Evolutionary conservation across 2,329 filamentous ascomycete genomes (phyloP), one percentile per base, ranked within the genome.

Genomic region (Cytospora piceicola): DNA sequence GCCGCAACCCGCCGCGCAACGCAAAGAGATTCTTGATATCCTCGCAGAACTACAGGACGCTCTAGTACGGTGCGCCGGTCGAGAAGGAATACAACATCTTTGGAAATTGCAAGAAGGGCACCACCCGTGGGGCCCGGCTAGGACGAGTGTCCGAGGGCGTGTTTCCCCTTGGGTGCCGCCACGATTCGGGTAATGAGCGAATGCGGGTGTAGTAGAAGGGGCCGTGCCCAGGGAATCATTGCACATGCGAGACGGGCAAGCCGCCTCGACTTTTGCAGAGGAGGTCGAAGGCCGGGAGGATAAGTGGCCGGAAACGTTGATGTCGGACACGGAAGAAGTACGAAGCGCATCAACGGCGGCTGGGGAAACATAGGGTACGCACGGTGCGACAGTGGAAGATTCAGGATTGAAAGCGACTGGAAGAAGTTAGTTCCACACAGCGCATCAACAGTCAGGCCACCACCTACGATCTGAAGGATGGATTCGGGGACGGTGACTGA

Each of bases 21-120:
- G 72, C 82, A 61, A 63, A 63, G 56, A 81, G 82, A 70, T 91
- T 88, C 83, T 77, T 93, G 64, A 85, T 92, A 70, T 83, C 88
- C 73, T 91, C 87, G 68, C 90, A 93, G 77, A 92, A 89, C 73
- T 92, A 91, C 72, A 83, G 90, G 64, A 78, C 83, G 32, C 72
- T 86, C 65, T 86, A 72, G 77, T 54, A 58, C 24, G 20, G 42
- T 32, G 20, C 4, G 17, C 24, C 39, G 58, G 17, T 49, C 32
- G 24, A 17, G n/a, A 32, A 57, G 20, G 42, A 22, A n/a, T 6
- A 49, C 7, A 59, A 15, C 34, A 27, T 36, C 8, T 14, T 14
- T 36, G 32, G 11, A 24, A 29, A 29, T 7, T 20, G 55, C 39
- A 34, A 36, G 27, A 15, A n/a, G 14, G 22, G 53, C 14, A 39